Base-by-base conservation (phyloP, 2,329 filamentous ascomycete species). In the Penicillium sp. region DNA sequence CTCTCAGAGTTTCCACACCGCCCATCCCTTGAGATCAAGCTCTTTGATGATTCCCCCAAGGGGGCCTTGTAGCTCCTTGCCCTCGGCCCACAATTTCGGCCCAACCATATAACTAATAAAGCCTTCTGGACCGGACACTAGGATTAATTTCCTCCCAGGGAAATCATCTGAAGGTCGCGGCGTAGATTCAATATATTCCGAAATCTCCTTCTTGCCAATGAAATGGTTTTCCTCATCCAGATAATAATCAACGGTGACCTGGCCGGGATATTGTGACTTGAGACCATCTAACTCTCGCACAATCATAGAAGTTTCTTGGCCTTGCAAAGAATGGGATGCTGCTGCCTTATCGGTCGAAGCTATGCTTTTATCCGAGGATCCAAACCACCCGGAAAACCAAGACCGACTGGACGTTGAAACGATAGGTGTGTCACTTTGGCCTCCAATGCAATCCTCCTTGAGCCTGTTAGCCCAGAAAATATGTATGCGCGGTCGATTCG, bases 81-180 rank as follows among this genome's bases (percentile, higher is more conserved):
- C 91, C 24, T 82, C 81, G 10, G 81, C 77, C 89, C 91, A 95
- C 3, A 84, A 75, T 58, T 96, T 96, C 9, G 86, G 79, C 1
- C 94, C 93, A 2, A 91, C 91, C 75, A 89, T 90, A 60, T 88
- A 83, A 39, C 84, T 82, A 34, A 97, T 82, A 74, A 97, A 97
- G 0, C 94, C 93, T 50, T 96, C 91, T 0, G 94, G 93, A 0
- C 94, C 94, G 0, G 92, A 96, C 1, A 97, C 84, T 52, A 96
- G 79, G n/a, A 97, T 78, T 18, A 96, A 71, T 55, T 71, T 70
- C 59, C 66, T 66, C 40, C 68, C 64, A 39, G 63, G 60, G 39
- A 73, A 67, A 6, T 59, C 49, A 44, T 67, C 71, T 5, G 56
- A 18, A 49, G 42, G 52, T 14, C 42, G 24, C 2, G 43, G 33